Conservation (phyloP, 2,329 filamentous ascomycete genomes). For the Didymella pinodella region DNA sequence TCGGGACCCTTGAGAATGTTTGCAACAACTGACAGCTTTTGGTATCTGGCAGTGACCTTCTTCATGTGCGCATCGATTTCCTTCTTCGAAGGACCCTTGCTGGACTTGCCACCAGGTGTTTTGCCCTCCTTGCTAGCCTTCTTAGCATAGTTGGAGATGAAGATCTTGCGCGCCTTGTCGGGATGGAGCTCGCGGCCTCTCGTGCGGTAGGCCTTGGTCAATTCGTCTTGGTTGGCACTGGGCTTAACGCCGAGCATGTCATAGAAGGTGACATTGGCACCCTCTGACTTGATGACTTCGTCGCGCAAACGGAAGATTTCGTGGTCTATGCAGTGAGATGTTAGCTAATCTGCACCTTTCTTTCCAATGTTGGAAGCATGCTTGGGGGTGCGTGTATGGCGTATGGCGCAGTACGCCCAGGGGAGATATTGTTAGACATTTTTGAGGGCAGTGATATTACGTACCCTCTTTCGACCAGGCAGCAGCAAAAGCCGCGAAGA, state of each 20-base stretch:
- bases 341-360: slow-evolving; percentile 28
- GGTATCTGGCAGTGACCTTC: slow-evolving; percentile 81
- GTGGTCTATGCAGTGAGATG: slow-evolving; percentile 69
- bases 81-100: slow-evolving; percentile 74
- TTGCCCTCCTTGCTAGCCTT: slow-evolving; percentile 58
- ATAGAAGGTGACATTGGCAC: slow-evolving; percentile 87
- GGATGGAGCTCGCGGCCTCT: slow-evolving; percentile 85
- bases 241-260: slow-evolving; percentile 81
- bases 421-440: slow-evolving; percentile 6
- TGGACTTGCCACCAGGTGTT: slow-evolving; percentile 66
- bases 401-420: slow-evolving; percentile 11
- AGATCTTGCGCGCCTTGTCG: slow-evolving; percentile 91
- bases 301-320: slow-evolving; percentile 97
- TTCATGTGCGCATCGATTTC: slow-evolving; percentile 83
- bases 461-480: slow-evolving; percentile 89
- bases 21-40: slow-evolving; percentile 82
- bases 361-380: slow-evolving; percentile 18
- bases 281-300: slow-evolving; percentile 79
- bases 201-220: slow-evolving; percentile 93
- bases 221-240: slow-evolving; percentile 80
- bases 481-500: slow-evolving; percentile 72
- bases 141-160: slow-evolving; percentile 70
- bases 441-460: slow-evolving; percentile 30
- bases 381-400: slow-evolving; percentile 17
- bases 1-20: slow-evolving; percentile 83